Evolutionary conservation across 345 rosid genomes (phyloP).

Genomic region (Eutrema heterophyllum): DNA sequence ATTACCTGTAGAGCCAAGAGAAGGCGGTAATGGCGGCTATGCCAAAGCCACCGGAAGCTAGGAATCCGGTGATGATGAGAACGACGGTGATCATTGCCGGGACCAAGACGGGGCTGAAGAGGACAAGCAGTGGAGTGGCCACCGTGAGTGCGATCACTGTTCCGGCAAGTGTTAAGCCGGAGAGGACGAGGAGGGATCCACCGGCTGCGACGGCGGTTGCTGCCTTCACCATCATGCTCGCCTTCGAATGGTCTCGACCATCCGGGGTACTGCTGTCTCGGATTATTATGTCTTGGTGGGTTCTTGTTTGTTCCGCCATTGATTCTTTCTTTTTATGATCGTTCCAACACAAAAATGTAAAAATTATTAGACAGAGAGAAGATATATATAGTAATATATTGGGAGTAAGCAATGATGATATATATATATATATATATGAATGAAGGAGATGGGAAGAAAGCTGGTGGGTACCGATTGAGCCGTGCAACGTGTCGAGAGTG

Average conservation of each 20-base stretch:
- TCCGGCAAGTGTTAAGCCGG: slow-evolving; percentile 58
- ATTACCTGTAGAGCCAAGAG: slow-evolving; percentile 76
- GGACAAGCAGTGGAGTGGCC: slow-evolving; percentile 70
- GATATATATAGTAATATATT: not conserved
- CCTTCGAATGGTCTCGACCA: slow-evolving; percentile 12
- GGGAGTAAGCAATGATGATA: slow-evolving; percentile 8
- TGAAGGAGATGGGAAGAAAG: slow-evolving; percentile 1
- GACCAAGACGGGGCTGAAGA: slow-evolving; percentile 79
- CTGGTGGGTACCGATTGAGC: not conserved
- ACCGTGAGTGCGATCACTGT: slow-evolving; percentile 67
- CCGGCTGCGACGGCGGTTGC: slow-evolving; percentile 72
- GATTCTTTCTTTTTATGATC: not conserved
- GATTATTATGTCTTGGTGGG: slow-evolving; percentile 9
- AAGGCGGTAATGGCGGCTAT: slow-evolving; percentile 63
- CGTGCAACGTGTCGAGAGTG: slow-evolving; percentile 7
- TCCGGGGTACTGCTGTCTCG: not conserved
- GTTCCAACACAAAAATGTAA: not conserved
- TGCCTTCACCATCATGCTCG: slow-evolving; percentile 59
- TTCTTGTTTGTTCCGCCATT: slow-evolving; percentile 26
- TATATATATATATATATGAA: not conserved
- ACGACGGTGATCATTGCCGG: slow-evolving; percentile 55
- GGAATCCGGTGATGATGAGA: slow-evolving; percentile 58
- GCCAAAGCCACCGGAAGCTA: slow-evolving; percentile 76
- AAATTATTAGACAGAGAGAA: not conserved
- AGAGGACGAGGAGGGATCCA: slow-evolving; percentile 65